Evolutionary conservation across 257 asterid species (phyloP), one percentile per base, ranked within the genome.

Genomic region (Gentiana dahurica): DNA sequence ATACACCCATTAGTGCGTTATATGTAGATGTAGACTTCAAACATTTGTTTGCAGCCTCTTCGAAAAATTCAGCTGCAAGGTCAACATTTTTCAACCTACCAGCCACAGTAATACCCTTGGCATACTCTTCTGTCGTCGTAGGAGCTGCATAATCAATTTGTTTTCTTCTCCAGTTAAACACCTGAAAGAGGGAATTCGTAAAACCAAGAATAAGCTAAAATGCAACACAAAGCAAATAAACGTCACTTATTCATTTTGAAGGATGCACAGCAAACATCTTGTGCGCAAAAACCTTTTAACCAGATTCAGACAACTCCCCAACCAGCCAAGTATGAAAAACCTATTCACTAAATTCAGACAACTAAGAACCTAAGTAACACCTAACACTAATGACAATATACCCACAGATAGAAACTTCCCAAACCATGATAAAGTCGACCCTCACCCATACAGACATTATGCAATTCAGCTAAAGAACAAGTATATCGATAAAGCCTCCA

Each of bases 111-210:
- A 92, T 80, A 38, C 89, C 98, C 78, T 66, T 81, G 5, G 86
- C 57, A 62, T 92, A 85, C 88, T 92, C 98, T 74, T 73, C 89
- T 8, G 34, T 54, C 35, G 80, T 72, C 87, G 87, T 77, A 34
- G 94, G 93, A 63, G 82, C 76, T 4, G 61, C 61, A 58, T 43
- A 61, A 70, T 87, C 83, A 41, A 72, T 15, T 54, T 75, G 84
- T 41, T 72, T 71, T 75, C 95, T 85, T 75, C 98, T 83, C 98
- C 97, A 92, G 53, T 66, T 69, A 35, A 92, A 62, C 64, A 87
- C 86, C 98, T 92, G 77, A 64, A 60, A 10, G 63, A 61, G 49
- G 24, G 57, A 67, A 50, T 34, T 53, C 46, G 58, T 13, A 51
- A 60, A 59, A 38, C 11, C 8, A 46, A 37, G 9, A 5, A 10